These are phyloP conservation scores for Herpetomonas samuelpessoai DNA, from an alignment of 208 protist genomes.

Conservation along the genomic window DNA sequence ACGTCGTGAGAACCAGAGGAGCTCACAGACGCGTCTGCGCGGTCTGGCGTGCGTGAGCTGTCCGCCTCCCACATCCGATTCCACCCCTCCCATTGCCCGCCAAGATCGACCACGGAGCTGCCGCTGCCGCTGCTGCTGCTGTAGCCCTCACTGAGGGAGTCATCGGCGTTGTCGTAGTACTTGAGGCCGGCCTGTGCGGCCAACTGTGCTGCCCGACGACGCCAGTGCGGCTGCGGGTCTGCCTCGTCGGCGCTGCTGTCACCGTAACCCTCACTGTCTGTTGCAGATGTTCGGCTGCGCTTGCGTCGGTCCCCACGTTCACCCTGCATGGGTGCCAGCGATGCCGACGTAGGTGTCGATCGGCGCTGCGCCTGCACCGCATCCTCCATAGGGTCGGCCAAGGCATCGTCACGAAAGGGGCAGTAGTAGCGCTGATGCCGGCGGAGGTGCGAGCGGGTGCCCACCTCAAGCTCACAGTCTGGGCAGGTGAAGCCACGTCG, in stretches of 20 bases:
- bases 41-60: too few relatives aligned
- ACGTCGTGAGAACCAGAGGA: too few relatives aligned
- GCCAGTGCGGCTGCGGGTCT: background rate
- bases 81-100: too few relatives aligned
- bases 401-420: constrained; percentile 77
- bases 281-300: constrained; percentile 8
- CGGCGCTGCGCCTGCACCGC: constrained; percentile 9
- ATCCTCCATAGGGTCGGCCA: constrained; percentile 36
- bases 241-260: constrained; percentile 4
- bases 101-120: too few relatives aligned
- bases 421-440: constrained; percentile 75
- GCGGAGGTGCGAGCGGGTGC: constrained; percentile 45
- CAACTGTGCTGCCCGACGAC: background rate
- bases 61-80: too few relatives aligned
- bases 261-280: constrained; percentile 8
- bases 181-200: constrained; percentile 26
- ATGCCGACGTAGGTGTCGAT: background rate
- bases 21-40: too few relatives aligned
- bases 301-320: too few relatives aligned
- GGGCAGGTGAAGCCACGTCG: constrained; percentile 30
- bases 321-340: background rate
- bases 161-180: constrained; percentile 37
- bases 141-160: constrained; percentile 13
- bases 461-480: constrained; percentile 73
- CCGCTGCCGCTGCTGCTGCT: background rate